phyloP scores from a whole-genome alignment of 2,329 filamentous ascomycete genomes.

The Pleurostoma richardsiae region DNA sequence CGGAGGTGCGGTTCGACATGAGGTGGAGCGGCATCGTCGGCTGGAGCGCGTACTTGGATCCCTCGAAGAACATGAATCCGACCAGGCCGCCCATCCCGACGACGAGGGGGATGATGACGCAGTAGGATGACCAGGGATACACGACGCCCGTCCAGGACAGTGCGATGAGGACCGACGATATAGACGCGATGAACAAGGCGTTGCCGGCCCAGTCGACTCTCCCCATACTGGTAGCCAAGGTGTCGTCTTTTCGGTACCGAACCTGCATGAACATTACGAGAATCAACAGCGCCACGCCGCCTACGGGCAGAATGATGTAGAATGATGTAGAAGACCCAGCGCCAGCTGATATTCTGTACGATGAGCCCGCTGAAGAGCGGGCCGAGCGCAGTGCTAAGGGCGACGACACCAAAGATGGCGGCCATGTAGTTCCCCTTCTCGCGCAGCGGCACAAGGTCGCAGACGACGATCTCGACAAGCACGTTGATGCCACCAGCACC shows the following conservation, averaged over 20 bases:
- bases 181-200: not conserved
- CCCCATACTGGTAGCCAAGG: not conserved
- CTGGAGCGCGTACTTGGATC: slow-evolving; percentile 9
- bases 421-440: slow-evolving; percentile 33
- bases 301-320: slow-evolving; percentile 22
- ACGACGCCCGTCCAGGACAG: slow-evolving; percentile 1
- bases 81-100: not conserved
- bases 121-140: slow-evolving; percentile 1
- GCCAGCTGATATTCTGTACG: slow-evolving; percentile 2
- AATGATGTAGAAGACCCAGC: slow-evolving; percentile 14
- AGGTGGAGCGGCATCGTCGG: slow-evolving; percentile 34
- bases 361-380: slow-evolving; percentile 3
- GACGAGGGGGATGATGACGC: not conserved
- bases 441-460: slow-evolving; percentile 14
- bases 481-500: slow-evolving; percentile 28
- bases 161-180: not conserved
- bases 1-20: slow-evolving; percentile 34
- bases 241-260: not conserved
- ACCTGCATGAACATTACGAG: slow-evolving; percentile 16
- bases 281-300: slow-evolving; percentile 17
- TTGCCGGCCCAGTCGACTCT: slow-evolving; percentile 4
- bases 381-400: not conserved
- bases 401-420: slow-evolving; percentile 14
- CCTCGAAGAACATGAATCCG: slow-evolving; percentile 1
- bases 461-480: slow-evolving; percentile 19